Evolutionary conservation across 805 yeast genomes (phyloP), one percentile per base, ranked within the genome.

Genomic region (Schwanniomyces vanrijiae): DNA sequence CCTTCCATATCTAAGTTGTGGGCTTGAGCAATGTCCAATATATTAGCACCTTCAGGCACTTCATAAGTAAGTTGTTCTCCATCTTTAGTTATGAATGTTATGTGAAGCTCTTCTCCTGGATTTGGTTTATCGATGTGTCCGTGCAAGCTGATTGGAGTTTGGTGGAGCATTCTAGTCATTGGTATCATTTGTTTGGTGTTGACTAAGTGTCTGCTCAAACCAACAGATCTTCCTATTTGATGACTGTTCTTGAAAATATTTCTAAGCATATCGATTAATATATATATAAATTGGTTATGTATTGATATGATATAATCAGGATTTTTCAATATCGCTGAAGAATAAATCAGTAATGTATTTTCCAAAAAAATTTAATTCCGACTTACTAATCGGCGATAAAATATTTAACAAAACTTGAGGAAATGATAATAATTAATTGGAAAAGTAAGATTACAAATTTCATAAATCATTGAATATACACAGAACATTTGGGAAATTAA

Each of bases 11-110:
- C 99, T 48, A 94, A 68, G 58, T 91, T 86, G 62, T 91, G 70
- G 3, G 94, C 95, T 69, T 94, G 98, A 5, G 98, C 99, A 47
- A 94, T 90, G 64, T 94, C 99, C 63, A 94, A 71, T 22, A 94
- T 62, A 31, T 90, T 83, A 62, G 94, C 99, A 11, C 98, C 98
- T 56, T 86, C 96, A 2, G 92, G 85, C 1, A 86, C 98, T 60
- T 90, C 97, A 56, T 80, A 81, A 1, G 87, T 81, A 54, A 82
- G 74, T 62, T 90, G 97, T 37, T 78, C 75, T 4, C 98, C 98
- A 51, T 92, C 97, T 61, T 91, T 90, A 29, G 96, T 83, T 46
- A 94, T 88, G 66, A 90, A 94, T 0, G 97, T 91, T 42, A 92
- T 77, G 28, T 73, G 69, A 40, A 72, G 73, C 63, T 92, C 99